Evolutionary conservation across 148 eudicot genomes (phyloP).

Genomic region (Talinum fruticosum): DNA sequence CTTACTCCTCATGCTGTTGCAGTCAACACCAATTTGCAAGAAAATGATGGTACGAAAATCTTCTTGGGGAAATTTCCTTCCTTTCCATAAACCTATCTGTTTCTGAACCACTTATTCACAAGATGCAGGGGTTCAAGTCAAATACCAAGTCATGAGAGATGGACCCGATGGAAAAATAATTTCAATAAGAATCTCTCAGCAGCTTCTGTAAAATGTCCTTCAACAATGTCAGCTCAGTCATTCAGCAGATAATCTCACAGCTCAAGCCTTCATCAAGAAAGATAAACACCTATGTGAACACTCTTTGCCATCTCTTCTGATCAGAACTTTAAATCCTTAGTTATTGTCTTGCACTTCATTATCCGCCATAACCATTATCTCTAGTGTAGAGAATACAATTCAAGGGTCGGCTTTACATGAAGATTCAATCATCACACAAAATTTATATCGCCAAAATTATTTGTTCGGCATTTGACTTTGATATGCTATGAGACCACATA

Average conservation of each 20-base stretch:
- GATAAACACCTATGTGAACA: background rate
- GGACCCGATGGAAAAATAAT: slow-evolving; percentile 66
- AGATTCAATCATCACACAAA: background rate
- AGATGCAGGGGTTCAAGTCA: slow-evolving; percentile 67
- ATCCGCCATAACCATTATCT: background rate
- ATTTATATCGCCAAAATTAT: background rate
- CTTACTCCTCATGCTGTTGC: slow-evolving; percentile 81
- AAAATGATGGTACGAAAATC: slow-evolving; percentile 61
- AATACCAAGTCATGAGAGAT: slow-evolving; percentile 73
- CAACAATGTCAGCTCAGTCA: background rate
- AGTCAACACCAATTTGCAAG: slow-evolving; percentile 80
- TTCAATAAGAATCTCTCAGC: slow-evolving; percentile 81
- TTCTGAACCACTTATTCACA: background rate
- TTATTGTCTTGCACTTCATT: background rate
- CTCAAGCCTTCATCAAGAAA: background rate
- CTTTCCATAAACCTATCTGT: background rate
- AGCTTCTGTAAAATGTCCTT: slow-evolving; percentile 49
- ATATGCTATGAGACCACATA: background rate
- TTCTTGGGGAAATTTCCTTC: background rate
- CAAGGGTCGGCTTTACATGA: background rate
- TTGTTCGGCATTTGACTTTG: background rate
- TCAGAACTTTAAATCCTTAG: background rate
- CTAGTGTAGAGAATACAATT: background rate
- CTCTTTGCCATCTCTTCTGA: background rate
- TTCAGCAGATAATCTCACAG: background rate